phyloP scores from a whole-genome alignment of 345 rosid genomes.

The Brassica nigra region DNA sequence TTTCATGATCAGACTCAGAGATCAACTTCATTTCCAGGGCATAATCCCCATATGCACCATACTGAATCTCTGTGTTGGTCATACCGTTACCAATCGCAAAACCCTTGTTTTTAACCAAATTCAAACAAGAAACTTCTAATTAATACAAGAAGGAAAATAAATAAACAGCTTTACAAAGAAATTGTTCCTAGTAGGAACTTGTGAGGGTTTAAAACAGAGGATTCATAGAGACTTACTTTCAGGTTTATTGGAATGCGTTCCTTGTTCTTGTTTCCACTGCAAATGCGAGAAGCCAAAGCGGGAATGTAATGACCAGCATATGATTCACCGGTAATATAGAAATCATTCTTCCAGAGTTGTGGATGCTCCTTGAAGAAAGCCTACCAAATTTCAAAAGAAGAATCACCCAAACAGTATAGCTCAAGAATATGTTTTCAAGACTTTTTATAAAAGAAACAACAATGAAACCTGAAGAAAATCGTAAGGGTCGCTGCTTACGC shows the following conservation, averaged over 20 bases:
- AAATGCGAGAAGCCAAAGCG: slow-evolving; percentile 63
- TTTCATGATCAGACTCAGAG: slow-evolving; percentile 45
- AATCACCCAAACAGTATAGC: neutral
- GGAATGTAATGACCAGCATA: slow-evolving; percentile 94
- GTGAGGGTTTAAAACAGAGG: neutral
- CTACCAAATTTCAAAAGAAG: slow-evolving; percentile 31
- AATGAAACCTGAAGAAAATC: neutral
- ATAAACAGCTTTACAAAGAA: neutral
- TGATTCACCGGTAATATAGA: slow-evolving; percentile 89
- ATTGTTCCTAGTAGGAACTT: no score
- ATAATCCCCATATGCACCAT: slow-evolving; percentile 68
- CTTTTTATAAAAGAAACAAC: neutral
- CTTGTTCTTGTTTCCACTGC: slow-evolving; percentile 69
- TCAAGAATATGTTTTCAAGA: neutral
- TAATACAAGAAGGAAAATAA: neutral
- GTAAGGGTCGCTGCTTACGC: neutral
- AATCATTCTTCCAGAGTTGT: slow-evolving; percentile 57
- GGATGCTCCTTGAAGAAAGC: slow-evolving; percentile 76
- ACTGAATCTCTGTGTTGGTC: slow-evolving; percentile 75
- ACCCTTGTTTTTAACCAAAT: slow-evolving; percentile 54
- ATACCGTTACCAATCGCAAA: slow-evolving; percentile 91
- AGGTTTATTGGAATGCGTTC: slow-evolving; percentile 76
- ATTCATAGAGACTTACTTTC: slow-evolving; percentile 46
- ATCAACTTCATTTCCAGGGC: slow-evolving; percentile 67
- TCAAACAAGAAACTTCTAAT: neutral